Percentiles rank a stretch among this genome's conserved stretches.
Evolutionary conservation across 768 basidiomycete genomes (phyloP).

Genomic region (Serendipita sp.): DNA sequence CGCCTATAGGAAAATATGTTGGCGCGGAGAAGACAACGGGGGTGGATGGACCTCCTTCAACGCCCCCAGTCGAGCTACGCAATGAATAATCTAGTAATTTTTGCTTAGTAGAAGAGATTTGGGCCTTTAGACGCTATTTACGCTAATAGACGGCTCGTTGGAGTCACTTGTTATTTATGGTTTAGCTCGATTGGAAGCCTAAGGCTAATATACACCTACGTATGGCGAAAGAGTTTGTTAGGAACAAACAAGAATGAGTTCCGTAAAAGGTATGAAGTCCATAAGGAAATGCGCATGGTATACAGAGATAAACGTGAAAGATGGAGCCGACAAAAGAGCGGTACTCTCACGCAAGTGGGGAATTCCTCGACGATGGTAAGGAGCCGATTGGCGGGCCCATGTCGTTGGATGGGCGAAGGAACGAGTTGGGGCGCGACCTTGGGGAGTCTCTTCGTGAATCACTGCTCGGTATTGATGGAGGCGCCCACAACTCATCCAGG

Average conservation of each 20-base stretch:
- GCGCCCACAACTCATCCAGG: neutral
- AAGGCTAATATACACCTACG: constrained; percentile 1
- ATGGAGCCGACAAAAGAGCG: neutral
- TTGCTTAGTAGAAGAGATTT: neutral
- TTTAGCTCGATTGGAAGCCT: neutral
- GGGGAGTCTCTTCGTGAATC: constrained; percentile 2
- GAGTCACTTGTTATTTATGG: neutral
- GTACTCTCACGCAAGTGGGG: neutral
- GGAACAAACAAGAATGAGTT: neutral
- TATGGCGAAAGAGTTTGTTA: neutral
- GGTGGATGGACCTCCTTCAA: neutral
- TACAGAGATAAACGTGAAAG: neutral
- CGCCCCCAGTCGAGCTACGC: neutral
- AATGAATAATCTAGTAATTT: neutral
- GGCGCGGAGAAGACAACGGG: neutral
- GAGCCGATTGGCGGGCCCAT: neutral
- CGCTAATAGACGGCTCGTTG: too few species aligned
- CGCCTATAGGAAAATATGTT: neutral
- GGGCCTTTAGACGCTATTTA: neutral
- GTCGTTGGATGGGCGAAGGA: neutral
- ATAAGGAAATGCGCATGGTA: constrained; percentile 7
- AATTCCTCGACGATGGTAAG: neutral
- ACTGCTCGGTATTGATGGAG: neutral
- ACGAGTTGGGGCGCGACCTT: neutral
- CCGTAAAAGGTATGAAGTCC: too few species aligned